Conservation (phyloP, 768 basidiomycete species). For the Podaxis carcinomalis region DNA sequence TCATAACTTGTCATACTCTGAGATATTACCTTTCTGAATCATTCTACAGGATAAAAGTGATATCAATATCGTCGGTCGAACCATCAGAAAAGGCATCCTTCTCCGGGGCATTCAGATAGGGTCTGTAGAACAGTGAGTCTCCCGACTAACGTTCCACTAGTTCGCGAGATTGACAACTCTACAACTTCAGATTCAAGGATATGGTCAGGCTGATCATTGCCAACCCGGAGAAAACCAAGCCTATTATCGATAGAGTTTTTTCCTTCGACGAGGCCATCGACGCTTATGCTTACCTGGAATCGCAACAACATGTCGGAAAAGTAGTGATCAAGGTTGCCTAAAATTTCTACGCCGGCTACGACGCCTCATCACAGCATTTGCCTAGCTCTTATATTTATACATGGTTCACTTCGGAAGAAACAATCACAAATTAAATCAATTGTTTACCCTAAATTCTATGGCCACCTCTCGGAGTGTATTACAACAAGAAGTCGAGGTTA, state of each 20-base stretch:
- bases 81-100: neutral
- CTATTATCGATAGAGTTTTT: constrained; percentile 54
- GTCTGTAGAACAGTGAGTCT: neutral
- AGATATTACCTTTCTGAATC: neutral
- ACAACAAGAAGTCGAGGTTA: too few species aligned
- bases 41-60: neutral
- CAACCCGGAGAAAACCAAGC: constrained; percentile 34
- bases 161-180: neutral
- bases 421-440: too few species aligned
- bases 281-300: constrained; percentile 48
- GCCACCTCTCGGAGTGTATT: too few species aligned
- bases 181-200: constrained; percentile 38
- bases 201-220: constrained; percentile 44
- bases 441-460: too few species aligned
- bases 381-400: too few species aligned
- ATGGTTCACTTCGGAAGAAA: too few species aligned
- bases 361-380: too few species aligned
- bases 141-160: neutral
- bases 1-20: constrained; percentile 9
- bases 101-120: neutral
- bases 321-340: constrained; percentile 43
- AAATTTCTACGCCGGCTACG: neutral
- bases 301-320: constrained; percentile 56
- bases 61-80: neutral
- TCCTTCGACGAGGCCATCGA: constrained; percentile 44